These are phyloP conservation scores for Alternaria brassicicola DNA, from an alignment of 2,329 filamentous ascomycete species.

Conservation along the genomic window DNA sequence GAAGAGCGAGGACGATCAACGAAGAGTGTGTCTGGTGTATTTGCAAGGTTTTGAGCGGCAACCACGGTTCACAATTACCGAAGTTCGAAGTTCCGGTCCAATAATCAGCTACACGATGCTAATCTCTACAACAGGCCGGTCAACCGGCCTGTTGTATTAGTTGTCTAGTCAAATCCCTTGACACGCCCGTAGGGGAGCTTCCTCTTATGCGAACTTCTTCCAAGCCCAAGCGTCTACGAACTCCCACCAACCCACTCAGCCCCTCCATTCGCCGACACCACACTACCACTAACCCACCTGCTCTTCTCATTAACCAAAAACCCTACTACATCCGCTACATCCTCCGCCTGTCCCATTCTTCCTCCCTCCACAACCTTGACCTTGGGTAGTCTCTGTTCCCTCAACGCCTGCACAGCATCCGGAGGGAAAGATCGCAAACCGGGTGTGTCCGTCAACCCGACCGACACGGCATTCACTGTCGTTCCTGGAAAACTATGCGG, in stretches of 20 bases:
- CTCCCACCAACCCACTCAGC: conserved; percentile 31
- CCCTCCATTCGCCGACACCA: conserved; percentile 45
- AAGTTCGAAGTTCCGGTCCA: no score
- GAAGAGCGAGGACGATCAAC: no score
- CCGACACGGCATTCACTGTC: conserved; percentile 38
- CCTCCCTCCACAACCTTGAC: conserved; percentile 29
- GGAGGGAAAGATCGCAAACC: conserved; percentile 20
- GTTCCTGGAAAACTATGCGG: conserved; percentile 30
- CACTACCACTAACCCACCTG: conserved; percentile 47
- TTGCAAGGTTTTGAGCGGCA: no score
- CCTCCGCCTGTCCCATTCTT: conserved; percentile 35
- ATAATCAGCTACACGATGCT: no score
- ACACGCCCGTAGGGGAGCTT: no score
- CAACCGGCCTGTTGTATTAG: no score
- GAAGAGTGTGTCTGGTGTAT: no score
- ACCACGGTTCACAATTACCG: no score
- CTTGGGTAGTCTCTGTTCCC: conserved; percentile 23
- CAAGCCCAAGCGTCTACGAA: neutral
- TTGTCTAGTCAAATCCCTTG: no score
- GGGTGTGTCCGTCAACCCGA: conserved; percentile 38
- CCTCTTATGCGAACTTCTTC: no score
- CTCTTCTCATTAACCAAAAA: conserved; percentile 45
- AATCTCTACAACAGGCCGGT: no score
- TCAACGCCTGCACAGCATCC: conserved; percentile 21
- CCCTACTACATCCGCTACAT: conserved; percentile 74